Evolutionary conservation across 2,329 filamentous ascomycete species (phyloP).

Genomic region (Bipolaris gigantea): DNA sequence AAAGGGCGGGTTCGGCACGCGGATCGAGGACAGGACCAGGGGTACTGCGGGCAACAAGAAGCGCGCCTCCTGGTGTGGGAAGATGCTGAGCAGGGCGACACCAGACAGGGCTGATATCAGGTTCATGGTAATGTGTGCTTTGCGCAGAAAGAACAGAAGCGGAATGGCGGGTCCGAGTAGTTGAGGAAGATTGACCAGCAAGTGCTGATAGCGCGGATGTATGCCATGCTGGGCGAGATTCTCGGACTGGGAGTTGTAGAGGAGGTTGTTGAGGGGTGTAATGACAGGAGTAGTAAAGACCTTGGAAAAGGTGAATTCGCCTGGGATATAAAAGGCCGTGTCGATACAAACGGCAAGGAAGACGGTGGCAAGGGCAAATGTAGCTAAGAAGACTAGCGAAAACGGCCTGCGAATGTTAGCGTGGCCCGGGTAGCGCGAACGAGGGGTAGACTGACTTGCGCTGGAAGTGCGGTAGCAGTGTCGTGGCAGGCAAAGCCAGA

Average conservation of each 20-base stretch:
- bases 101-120: constrained; percentile 76
- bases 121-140: constrained; percentile 54
- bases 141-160: constrained; percentile 54
- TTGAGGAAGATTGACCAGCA: constrained; percentile 56
- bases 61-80: constrained; percentile 78
- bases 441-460: constrained; percentile 63
- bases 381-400: constrained; percentile 63
- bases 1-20: constrained; percentile 61
- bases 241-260: constrained; percentile 53
- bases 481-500: constrained; percentile 78
- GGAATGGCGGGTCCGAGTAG: constrained; percentile 56
- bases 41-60: constrained; percentile 77
- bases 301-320: constrained; percentile 65
- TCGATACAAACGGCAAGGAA: constrained; percentile 77
- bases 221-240: constrained; percentile 58
- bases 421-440: not conserved
- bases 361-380: constrained; percentile 68
- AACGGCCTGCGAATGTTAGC: constrained; percentile 50
- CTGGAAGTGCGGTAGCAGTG: constrained; percentile 81
- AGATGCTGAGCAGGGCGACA: constrained; percentile 69
- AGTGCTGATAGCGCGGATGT: constrained; percentile 57
- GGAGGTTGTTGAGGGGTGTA: constrained; percentile 57
- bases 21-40: constrained; percentile 73
- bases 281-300: constrained; percentile 59
- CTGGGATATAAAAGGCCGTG: constrained; percentile 74